These are phyloP conservation scores for Nemania sp. DNA, from an alignment of 2,329 filamentous ascomycete species.

Conservation along the genomic window DNA sequence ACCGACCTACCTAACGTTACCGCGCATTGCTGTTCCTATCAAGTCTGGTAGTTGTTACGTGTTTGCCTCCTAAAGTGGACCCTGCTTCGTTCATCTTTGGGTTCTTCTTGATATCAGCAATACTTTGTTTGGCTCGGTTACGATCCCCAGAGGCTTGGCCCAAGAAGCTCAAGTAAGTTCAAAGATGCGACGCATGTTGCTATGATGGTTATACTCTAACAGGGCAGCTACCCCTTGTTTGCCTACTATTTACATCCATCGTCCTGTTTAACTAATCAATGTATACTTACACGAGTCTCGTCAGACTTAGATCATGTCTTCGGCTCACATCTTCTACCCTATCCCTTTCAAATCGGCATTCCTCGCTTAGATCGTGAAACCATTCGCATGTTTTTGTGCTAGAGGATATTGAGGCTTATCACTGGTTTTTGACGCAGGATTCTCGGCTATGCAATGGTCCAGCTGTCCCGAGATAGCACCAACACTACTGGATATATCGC, in stretches of 20 bases:
- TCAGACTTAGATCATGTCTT: background rate
- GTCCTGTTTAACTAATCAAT: background rate
- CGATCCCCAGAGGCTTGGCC: background rate
- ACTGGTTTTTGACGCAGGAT: background rate
- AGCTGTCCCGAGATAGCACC: background rate
- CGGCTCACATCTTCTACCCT: background rate
- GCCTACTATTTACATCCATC: background rate
- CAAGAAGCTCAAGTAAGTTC: conserved; percentile 14
- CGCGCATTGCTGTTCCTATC: background rate
- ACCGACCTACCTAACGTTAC: background rate
- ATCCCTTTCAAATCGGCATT: background rate
- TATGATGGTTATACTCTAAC: too few relatives aligned
- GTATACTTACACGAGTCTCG: background rate
- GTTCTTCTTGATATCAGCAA: conserved; percentile 1
- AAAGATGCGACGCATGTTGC: background rate
- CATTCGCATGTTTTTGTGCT: background rate
- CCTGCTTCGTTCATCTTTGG: conserved; percentile 4
- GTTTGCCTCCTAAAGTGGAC: background rate
- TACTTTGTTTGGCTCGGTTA: background rate
- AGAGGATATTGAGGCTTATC: background rate
- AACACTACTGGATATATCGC: background rate
- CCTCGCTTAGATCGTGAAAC: background rate
- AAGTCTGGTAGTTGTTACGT: background rate
- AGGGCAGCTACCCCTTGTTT: background rate
- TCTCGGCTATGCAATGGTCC: background rate